Percentiles rank a stretch among this genome's conserved stretches.
Conservation (phyloP, 768 basidiomycete genomes). For the Coprinopsis strossmayeri region DNA sequence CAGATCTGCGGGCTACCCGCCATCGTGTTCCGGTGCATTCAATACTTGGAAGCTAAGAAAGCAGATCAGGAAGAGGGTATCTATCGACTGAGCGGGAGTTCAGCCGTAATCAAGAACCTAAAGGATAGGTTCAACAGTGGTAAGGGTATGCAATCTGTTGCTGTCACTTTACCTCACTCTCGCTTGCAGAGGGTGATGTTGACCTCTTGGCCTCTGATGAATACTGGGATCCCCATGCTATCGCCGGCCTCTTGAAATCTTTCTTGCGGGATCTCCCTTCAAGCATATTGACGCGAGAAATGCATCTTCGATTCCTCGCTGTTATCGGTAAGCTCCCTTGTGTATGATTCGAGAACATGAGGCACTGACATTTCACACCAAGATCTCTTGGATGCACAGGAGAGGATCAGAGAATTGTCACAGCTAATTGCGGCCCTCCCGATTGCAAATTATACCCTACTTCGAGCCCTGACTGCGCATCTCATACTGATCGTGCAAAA, state of each 20-base stretch:
- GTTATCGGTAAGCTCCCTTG: slow-evolving; percentile 74
- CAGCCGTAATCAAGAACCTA: slow-evolving; percentile 88
- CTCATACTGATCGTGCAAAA: slow-evolving; percentile 94
- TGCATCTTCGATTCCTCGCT: slow-evolving; percentile 84
- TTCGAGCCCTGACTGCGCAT: slow-evolving; percentile 92
- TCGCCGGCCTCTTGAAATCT: slow-evolving; percentile 89
- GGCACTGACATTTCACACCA: slow-evolving; percentile 11
- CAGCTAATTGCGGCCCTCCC: slow-evolving; percentile 84
- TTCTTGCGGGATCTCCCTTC: slow-evolving; percentile 91
- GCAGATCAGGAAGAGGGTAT: slow-evolving; percentile 98
- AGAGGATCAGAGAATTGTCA: slow-evolving; percentile 83
- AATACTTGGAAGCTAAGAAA: slow-evolving; percentile 90
- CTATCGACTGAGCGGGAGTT: slow-evolving; percentile 91
- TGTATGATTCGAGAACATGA: not conserved
- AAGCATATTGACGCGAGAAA: slow-evolving; percentile 86
- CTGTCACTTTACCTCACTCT: slow-evolving; percentile 8
- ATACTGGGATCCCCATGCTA: slow-evolving; percentile 96
- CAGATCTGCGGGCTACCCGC: slow-evolving; percentile 89
- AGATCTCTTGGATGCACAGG: slow-evolving; percentile 88
- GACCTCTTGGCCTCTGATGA: slow-evolving; percentile 84
- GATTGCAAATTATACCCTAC: slow-evolving; percentile 86
- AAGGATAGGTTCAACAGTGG: slow-evolving; percentile 91
- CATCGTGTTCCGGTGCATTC: slow-evolving; percentile 90
- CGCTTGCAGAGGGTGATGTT: slow-evolving; percentile 98
- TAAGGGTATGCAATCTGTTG: slow-evolving; percentile 28